These are phyloP conservation scores for Zygosaccharomyces sapae DNA, from an alignment of 1,139 yeast species.

Conservation along the genomic window DNA sequence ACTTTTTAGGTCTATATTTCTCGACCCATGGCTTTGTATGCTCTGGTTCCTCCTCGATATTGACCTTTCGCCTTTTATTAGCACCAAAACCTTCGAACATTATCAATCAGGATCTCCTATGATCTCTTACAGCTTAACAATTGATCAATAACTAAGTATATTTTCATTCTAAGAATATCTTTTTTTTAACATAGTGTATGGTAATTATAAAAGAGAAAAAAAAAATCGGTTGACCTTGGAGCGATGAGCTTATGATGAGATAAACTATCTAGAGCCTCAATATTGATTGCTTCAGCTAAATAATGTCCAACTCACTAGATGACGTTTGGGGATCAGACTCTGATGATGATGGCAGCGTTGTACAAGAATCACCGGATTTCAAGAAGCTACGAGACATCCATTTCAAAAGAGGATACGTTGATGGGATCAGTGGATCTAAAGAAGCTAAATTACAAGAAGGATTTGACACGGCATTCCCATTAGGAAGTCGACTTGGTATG, in stretches of 20 bases:
- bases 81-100: slow-evolving; percentile 26
- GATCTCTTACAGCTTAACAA: neutral
- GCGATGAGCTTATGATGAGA: no score
- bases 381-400: slow-evolving; percentile 55
- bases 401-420: slow-evolving; percentile 76
- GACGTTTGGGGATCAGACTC: slow-evolving; percentile 35
- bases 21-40: slow-evolving; percentile 38
- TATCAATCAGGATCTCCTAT: neutral
- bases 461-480: slow-evolving; percentile 73
- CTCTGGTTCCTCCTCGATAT: slow-evolving; percentile 20
- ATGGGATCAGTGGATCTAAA: slow-evolving; percentile 69
- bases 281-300: neutral
- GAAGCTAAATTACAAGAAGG: slow-evolving; percentile 74
- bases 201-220: neutral
- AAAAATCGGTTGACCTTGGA: neutral
- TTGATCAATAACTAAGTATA: no score
- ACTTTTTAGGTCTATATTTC: slow-evolving; percentile 56
- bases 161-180: no score
- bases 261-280: no score
- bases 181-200: neutral
- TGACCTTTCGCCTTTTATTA: slow-evolving; percentile 28
- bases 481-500: slow-evolving; percentile 68
- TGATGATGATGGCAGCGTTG: slow-evolving; percentile 9
- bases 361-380: slow-evolving; percentile 26
- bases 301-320: slow-evolving; percentile 16